Evolutionary conservation across 2,329 filamentous ascomycete genomes (phyloP).

Genomic region (Phyllosticta citribraziliensis): DNA sequence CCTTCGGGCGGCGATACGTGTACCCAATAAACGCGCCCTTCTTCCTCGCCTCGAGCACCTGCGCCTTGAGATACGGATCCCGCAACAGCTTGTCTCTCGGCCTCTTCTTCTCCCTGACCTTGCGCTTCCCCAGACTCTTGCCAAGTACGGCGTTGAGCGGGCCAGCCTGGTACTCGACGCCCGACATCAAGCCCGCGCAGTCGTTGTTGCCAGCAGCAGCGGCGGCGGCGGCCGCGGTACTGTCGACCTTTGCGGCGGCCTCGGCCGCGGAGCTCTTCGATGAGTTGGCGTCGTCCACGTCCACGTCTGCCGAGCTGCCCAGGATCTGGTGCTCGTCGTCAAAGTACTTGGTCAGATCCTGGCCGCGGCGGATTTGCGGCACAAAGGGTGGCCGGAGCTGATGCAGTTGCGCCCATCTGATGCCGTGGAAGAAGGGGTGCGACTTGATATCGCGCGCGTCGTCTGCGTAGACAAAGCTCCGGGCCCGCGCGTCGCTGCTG

Average conservation of each 20-base stretch:
- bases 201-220: not conserved
- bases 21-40: slow-evolving; percentile 82
- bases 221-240: not conserved
- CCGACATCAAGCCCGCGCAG: not conserved
- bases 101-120: slow-evolving; percentile 61
- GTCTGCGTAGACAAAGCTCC: slow-evolving; percentile 64
- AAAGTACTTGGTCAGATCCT: slow-evolving; percentile 69
- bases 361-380: slow-evolving; percentile 51
- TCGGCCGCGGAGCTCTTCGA: not conserved
- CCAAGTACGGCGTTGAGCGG: not conserved
- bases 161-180: not conserved
- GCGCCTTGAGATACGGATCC: slow-evolving; percentile 55
- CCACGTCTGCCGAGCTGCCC: not conserved
- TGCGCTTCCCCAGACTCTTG: slow-evolving; percentile 31
- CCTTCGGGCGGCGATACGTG: slow-evolving; percentile 55
- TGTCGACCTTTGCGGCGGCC: not conserved
- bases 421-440: slow-evolving; percentile 74
- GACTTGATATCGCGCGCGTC: slow-evolving; percentile 84
- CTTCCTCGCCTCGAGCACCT: slow-evolving; percentile 72
- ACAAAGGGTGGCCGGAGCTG: slow-evolving; percentile 65
- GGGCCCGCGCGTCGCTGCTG: not conserved
- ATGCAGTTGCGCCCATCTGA: slow-evolving; percentile 70
- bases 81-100: slow-evolving; percentile 77
- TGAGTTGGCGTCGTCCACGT: not conserved
- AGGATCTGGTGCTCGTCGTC: slow-evolving; percentile 66